Percentiles rank a stretch among this genome's conserved stretches.
Evolutionary conservation across 1,284 basidiomycete genomes (phyloP).

Genomic region (Pseudozyma tsukubaensis): DNA sequence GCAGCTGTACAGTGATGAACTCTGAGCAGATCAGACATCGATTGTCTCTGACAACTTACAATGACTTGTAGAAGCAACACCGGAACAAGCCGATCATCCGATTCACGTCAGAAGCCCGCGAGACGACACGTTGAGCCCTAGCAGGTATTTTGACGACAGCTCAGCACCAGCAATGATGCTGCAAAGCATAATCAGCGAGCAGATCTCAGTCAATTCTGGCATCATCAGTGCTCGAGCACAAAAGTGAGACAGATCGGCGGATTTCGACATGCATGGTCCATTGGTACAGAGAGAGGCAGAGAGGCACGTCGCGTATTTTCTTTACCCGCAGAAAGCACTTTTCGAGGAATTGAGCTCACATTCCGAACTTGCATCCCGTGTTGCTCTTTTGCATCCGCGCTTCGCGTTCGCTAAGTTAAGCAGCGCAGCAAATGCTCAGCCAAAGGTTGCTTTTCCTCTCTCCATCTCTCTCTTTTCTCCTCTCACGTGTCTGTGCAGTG

Average conservation of each 20-base stretch:
- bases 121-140: too few relatives aligned
- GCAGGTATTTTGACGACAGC: not conserved
- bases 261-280: slow-evolving; percentile 38
- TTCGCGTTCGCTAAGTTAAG: too few relatives aligned
- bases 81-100: too few relatives aligned
- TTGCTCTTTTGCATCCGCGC: too few relatives aligned
- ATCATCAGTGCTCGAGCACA: not conserved
- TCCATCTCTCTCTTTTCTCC: too few relatives aligned
- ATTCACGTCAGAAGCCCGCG: too few relatives aligned
- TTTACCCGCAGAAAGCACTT: not conserved
- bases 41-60: too few relatives aligned
- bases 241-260: slow-evolving; percentile 31
- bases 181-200: not conserved
- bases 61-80: too few relatives aligned
- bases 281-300: not conserved
- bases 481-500: slow-evolving; percentile 2
- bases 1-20: too few relatives aligned
- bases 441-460: too few relatives aligned
- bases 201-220: not conserved
- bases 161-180: not conserved
- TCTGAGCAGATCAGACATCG: too few relatives aligned
- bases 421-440: too few relatives aligned
- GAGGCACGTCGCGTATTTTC: not conserved
- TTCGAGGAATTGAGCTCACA: slow-evolving; percentile 19
- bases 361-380: slow-evolving; percentile 21